Conservation (phyloP, 371 early-diverging fungal genomes). For the Paraphysoderma sedebokerense region DNA sequence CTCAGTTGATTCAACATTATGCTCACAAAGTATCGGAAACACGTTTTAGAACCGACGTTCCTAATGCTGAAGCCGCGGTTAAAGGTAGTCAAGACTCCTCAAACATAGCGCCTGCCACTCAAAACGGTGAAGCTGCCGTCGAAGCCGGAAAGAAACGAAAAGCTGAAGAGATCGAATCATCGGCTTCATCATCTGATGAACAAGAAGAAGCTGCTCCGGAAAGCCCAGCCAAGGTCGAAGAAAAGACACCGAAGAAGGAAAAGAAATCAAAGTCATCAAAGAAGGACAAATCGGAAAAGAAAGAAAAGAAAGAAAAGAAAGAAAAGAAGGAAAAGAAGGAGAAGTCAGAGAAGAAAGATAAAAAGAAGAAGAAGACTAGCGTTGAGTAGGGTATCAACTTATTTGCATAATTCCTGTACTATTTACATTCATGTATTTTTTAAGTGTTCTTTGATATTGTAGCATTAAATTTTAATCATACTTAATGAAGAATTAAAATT, state of each 20-base stretch:
- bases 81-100: constrained; percentile 14
- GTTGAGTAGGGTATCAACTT: too few species aligned
- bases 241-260: constrained; percentile 23
- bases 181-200: constrained; percentile 11
- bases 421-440: too few species aligned
- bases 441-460: too few species aligned
- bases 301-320: not conserved
- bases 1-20: constrained; percentile 19
- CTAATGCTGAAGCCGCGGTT: constrained; percentile 17
- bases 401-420: too few species aligned
- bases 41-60: constrained; percentile 9
- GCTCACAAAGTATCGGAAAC: constrained; percentile 6
- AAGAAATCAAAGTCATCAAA: constrained; percentile 23
- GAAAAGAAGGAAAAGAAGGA: constrained; percentile 3
- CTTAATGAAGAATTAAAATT: too few species aligned
- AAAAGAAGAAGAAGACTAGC: too few species aligned
- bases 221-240: constrained; percentile 7
- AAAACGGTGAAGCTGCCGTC: constrained; percentile 6
- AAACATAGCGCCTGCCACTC: constrained; percentile 5
- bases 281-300: constrained; percentile 7
- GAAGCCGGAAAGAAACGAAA: constrained; percentile 12
- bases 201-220: constrained; percentile 10
- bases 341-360: not conserved
- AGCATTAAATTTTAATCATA: too few species aligned
- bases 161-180: constrained; percentile 1